A percentile compares a stretch with the other conserved stretches of the same genome.
phyloP scores from a whole-genome alignment of 257 asterid genomes.

The Schizonepeta tenuifolia region DNA sequence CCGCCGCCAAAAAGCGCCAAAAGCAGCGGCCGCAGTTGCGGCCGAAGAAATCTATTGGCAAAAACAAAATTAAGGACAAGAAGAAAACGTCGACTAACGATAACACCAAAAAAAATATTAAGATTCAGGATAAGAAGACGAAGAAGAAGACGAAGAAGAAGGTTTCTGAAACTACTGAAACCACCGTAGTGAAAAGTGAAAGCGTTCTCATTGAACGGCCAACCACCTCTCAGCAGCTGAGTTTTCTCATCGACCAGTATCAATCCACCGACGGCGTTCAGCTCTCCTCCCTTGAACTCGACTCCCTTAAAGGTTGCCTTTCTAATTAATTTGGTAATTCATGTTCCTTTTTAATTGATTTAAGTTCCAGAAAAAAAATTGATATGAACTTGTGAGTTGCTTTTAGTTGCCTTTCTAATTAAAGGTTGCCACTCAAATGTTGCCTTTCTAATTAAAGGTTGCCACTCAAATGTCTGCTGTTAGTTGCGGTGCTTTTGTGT shows the following conservation, averaged over 20 bases:
- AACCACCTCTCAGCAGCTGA: slow-evolving; percentile 68
- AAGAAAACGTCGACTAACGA: slow-evolving; percentile 33
- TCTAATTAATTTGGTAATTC: background rate
- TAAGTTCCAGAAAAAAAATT: background rate
- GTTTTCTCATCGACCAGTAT: slow-evolving; percentile 63
- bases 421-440: too few species aligned
- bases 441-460: too few species aligned
- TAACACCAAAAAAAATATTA: slow-evolving; percentile 25
- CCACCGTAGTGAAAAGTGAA: slow-evolving; percentile 25
- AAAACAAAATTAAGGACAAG: slow-evolving; percentile 35
- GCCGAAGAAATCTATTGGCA: slow-evolving; percentile 39
- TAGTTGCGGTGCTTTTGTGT: background rate
- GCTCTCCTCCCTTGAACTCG: slow-evolving; percentile 83
- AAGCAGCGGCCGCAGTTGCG: slow-evolving; percentile 37
- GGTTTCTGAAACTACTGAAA: background rate
- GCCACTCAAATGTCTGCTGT: background rate
- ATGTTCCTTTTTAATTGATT: background rate
- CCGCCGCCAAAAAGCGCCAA: slow-evolving; percentile 30
- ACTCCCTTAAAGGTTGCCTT: slow-evolving; percentile 66
- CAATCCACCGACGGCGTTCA: slow-evolving; percentile 62
- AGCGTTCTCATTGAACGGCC: slow-evolving; percentile 42
- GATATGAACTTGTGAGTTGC: background rate
- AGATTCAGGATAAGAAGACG: background rate
- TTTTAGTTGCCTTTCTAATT: background rate
- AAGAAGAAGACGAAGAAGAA: slow-evolving; percentile 21